Percentiles rank a stretch among this genome's conserved stretches.
phyloP scores from a whole-genome alignment of 192 early-diverging fungal species.

The Podila minutissima region DNA sequence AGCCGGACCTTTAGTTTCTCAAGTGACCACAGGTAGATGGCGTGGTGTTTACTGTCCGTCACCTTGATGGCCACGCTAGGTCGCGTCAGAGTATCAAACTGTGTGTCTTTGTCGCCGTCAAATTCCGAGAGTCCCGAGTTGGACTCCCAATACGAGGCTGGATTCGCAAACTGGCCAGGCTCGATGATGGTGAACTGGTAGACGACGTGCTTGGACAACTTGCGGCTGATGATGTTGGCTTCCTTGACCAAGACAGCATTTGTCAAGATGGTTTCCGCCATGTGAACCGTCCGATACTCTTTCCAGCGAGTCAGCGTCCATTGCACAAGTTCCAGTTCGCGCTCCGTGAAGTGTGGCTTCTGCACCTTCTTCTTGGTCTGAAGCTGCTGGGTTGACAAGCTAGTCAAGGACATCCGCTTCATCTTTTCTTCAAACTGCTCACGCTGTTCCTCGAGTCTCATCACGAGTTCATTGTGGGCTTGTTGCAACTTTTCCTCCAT shows the following conservation, averaged over 20 bases:
- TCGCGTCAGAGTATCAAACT: slow-evolving; percentile 54
- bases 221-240: slow-evolving; percentile 89
- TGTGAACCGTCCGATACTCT: slow-evolving; percentile 64
- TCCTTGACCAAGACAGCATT: slow-evolving; percentile 86
- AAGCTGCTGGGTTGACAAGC: slow-evolving; percentile 8
- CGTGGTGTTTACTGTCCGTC: slow-evolving; percentile 62
- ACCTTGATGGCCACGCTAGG: slow-evolving; percentile 65
- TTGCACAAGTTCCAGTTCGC: slow-evolving; percentile 49
- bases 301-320: slow-evolving; percentile 56
- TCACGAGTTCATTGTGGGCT: slow-evolving; percentile 29
- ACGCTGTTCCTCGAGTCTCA: slow-evolving; percentile 38
- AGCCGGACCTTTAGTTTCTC: slow-evolving; percentile 67
- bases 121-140: slow-evolving; percentile 63
- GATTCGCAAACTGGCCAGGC: slow-evolving; percentile 62
- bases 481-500: slow-evolving; percentile 37
- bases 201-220: slow-evolving; percentile 82
- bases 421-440: slow-evolving; percentile 48
- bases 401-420: slow-evolving; percentile 42
- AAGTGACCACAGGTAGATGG: slow-evolving; percentile 73
- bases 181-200: slow-evolving; percentile 88
- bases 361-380: slow-evolving; percentile 9
- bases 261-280: slow-evolving; percentile 75
- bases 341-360: slow-evolving; percentile 43
- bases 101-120: slow-evolving; percentile 59
- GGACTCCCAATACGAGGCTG: slow-evolving; percentile 57